Conservation (phyloP, 208 protist genomes). For the Leishmania guyanensis region DNA sequence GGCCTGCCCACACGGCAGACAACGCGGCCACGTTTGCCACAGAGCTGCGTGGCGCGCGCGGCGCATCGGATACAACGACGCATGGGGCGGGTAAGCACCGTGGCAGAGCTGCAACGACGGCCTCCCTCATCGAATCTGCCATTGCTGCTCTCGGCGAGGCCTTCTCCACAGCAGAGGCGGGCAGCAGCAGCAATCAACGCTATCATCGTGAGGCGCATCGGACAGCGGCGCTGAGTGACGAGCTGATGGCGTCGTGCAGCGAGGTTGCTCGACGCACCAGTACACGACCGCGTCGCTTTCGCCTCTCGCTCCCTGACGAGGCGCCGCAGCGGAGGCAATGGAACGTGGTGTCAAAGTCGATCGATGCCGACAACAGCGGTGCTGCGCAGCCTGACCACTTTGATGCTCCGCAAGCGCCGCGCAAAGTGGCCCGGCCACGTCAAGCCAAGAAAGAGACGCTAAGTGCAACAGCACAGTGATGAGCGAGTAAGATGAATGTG, state of each 20-base stretch:
- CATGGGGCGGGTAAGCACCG: neutral
- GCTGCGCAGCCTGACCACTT: conserved; percentile 20
- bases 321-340: neutral
- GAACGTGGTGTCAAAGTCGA: neutral
- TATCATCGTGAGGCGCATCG: conserved; percentile 10
- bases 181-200: neutral
- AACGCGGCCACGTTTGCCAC: conserved; percentile 12
- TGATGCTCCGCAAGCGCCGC: conserved; percentile 45
- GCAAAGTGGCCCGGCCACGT: conserved; percentile 58
- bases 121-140: conserved; percentile 24
- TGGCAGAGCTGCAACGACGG: neutral
- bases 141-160: conserved; percentile 28
- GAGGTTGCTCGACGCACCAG: neutral
- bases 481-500: neutral
- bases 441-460: conserved; percentile 15
- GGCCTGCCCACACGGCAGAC: neutral
- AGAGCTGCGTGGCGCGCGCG: conserved; percentile 12
- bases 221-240: neutral
- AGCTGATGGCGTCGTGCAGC: neutral
- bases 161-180: neutral
- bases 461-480: neutral
- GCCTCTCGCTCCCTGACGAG: conserved; percentile 16
- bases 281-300: conserved; percentile 14
- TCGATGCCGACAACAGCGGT: neutral
- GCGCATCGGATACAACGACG: neutral